Conservation (phyloP, 169 alveolate species). For the Plasmodium reichenowi region DNA sequence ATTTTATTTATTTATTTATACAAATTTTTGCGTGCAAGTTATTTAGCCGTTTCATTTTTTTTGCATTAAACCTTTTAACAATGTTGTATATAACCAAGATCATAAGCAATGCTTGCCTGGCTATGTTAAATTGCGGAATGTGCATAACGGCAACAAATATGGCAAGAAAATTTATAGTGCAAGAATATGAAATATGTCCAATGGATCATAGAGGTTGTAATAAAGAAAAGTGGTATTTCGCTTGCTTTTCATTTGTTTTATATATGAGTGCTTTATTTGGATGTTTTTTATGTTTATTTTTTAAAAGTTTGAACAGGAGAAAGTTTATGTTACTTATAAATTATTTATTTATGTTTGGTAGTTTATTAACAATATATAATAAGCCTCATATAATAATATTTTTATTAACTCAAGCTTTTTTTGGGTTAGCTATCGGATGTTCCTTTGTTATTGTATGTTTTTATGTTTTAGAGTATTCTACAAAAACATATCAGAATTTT, state of each 20-base stretch:
- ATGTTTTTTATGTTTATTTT: conserved; percentile 35
- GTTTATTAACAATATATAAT: conserved; percentile 35
- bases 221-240: conserved; percentile 57
- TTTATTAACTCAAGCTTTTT: conserved; percentile 67
- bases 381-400: conserved; percentile 45
- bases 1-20: not conserved
- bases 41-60: not conserved
- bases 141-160: conserved; percentile 32
- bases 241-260: conserved; percentile 23
- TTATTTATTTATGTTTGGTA: conserved; percentile 48
- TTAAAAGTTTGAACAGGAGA: conserved; percentile 42
- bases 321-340: conserved; percentile 18
- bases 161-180: conserved; percentile 37
- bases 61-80: not conserved
- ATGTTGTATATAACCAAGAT: conserved; percentile 60
- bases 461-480: conserved; percentile 51
- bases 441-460: conserved; percentile 49
- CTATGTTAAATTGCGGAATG: conserved; percentile 54
- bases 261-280: conserved; percentile 65
- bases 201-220: conserved; percentile 20
- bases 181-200: conserved; percentile 40
- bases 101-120: conserved; percentile 38
- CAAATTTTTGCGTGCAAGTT: not conserved
- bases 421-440: conserved; percentile 69
- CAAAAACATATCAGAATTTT: conserved; percentile 43